These are phyloP conservation scores for Tinospora cordifolia DNA, from an alignment of 164 flowering plant genomes.

Conservation along the genomic window DNA sequence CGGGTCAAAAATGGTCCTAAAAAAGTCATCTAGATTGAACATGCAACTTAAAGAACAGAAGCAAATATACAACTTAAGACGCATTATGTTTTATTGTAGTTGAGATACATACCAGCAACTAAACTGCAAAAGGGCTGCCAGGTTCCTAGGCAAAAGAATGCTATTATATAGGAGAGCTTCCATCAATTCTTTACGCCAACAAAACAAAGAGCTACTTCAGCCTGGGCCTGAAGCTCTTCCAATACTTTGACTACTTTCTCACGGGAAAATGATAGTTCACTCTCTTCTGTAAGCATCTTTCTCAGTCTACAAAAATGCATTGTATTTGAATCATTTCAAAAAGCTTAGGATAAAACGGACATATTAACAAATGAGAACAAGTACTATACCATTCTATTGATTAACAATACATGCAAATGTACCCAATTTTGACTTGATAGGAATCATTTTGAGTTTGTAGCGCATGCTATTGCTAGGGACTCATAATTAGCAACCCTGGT, in stretches of 20 bases:
- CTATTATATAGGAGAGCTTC: background rate
- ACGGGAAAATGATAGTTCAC: conserved; percentile 39
- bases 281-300: conserved; percentile 61
- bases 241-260: conserved; percentile 68
- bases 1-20: too few species aligned
- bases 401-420: background rate
- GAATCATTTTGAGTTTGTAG: background rate
- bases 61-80: too few species aligned
- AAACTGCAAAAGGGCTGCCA: background rate
- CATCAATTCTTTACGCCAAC: conserved; percentile 49
- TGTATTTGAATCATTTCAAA: background rate
- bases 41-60: too few species aligned
- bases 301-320: conserved; percentile 44
- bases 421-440: background rate
- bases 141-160: background rate
- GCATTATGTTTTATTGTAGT: too few species aligned
- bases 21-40: too few species aligned
- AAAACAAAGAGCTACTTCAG: conserved; percentile 93
- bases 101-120: background rate
- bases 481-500: background rate
- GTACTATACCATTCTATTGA: background rate
- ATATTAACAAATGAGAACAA: background rate
- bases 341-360: background rate
- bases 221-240: conserved; percentile 92
- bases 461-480: background rate